phyloP scores from a whole-genome alignment of 139 green algal species.

The Chlamydomonas sp. region DNA sequence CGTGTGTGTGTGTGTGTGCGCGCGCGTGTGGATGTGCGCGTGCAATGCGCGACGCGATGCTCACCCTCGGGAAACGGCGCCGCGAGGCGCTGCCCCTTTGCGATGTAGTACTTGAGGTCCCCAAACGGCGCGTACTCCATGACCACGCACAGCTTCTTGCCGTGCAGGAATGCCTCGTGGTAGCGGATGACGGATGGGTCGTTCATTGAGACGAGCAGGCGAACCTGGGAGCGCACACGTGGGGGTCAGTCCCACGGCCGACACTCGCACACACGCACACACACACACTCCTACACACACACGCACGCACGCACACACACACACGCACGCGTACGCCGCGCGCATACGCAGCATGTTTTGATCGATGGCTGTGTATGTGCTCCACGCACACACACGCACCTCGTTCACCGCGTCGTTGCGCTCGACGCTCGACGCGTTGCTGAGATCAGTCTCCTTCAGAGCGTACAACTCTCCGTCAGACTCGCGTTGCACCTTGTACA shows the following conservation, averaged over 20 bases:
- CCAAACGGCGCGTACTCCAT: slow-evolving; percentile 71
- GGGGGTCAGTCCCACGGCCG: too few species aligned
- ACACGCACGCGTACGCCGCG: too few species aligned
- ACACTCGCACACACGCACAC: too few species aligned
- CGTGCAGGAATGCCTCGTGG: slow-evolving; percentile 67
- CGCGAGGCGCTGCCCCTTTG: slow-evolving; percentile 40
- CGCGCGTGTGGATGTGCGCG: too few species aligned
- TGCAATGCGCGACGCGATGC: too few species aligned
- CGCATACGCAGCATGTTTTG: background rate
- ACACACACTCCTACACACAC: too few species aligned
- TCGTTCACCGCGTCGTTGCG: slow-evolving; percentile 66
- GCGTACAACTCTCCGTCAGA: slow-evolving; percentile 63
- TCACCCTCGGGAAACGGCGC: slow-evolving; percentile 58
- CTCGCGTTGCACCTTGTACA: slow-evolving; percentile 54
- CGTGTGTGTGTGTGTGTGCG: background rate
- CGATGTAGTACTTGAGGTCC: slow-evolving; percentile 37
- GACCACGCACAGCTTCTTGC: slow-evolving; percentile 67
- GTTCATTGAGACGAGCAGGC: slow-evolving; percentile 60
- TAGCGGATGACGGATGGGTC: slow-evolving; percentile 57
- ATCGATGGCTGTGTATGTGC: background rate
- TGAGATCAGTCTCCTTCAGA: slow-evolving; percentile 65
- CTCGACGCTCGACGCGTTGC: slow-evolving; percentile 56
- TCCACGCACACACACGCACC: slow-evolving; percentile 30
- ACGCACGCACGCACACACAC: too few species aligned
- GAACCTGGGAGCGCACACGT: too few species aligned